Base-by-base conservation (phyloP, 768 basidiomycete species). In the Jaapia argillacea region DNA sequence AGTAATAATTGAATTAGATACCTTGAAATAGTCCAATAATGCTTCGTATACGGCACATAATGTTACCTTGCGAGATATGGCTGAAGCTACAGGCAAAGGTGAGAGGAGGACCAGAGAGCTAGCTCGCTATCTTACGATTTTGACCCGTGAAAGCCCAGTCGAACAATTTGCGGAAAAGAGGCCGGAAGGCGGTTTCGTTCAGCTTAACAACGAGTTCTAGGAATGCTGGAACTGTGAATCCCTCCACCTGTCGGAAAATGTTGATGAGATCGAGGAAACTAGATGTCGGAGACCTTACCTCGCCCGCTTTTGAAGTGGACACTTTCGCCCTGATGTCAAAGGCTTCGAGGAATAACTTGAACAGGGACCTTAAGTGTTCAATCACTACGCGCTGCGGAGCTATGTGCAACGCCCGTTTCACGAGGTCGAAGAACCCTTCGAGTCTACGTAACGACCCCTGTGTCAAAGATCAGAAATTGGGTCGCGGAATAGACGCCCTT, bases 11-110 rank as follows among this genome's bases (percentile, higher is more conserved):
- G 5, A 27, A 48, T n/a, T n/a, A n/a, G 67, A 50, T 54, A 81
- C 91, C 76, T 89, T 90, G 71, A 98, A 94, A 66, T 81, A 89
- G 48, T 85, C 81, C 16, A 97, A 65, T 13, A 99, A 65, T 1
- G 75, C 67, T 20, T 69, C 66, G 56, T 93, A 86, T 13, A 87
- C 64, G 47, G 77, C 78, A 51, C 81, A 82, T 54, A 97, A 88
- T 0, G 79, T 79, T 18, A 79, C 68, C 53, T 76, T 80, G 21
- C 81, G 74, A 10, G 69, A 64, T 5, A 64, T 58, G 13, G 56
- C 52, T 23, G 50, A 48, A 24, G 61, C 57, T n/a, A 53, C 42
- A 21, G 50, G 50, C 24, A 49, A 49, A 53, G 37, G 21, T 21
- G 22, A 5, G 13, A 12, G 18, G 10, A 31, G 4, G 24, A 28